Percentiles rank a stretch among this genome's conserved stretches.
These are phyloP conservation scores for Aspergillus egyptiacus DNA, from an alignment of 495 filamentous ascomycete genomes.

Conservation along the genomic window DNA sequence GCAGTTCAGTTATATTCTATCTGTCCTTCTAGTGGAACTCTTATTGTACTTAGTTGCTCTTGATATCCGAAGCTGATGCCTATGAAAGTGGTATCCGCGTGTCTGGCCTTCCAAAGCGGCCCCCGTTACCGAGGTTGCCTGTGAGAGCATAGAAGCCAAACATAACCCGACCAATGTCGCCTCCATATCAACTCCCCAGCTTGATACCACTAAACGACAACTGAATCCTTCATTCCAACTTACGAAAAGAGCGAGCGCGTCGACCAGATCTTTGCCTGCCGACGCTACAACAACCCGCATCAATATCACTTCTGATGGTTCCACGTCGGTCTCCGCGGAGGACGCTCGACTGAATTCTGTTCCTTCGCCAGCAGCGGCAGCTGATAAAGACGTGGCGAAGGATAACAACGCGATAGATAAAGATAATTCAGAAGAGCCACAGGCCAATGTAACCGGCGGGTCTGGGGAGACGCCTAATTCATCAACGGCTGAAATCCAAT, in stretches of 20 bases:
- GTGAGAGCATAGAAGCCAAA: slow-evolving; percentile 63
- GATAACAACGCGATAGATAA: slow-evolving; percentile 11
- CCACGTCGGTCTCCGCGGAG: slow-evolving; percentile 30
- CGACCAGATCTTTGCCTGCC: slow-evolving; percentile 44
- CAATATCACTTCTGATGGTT: slow-evolving; percentile 45
- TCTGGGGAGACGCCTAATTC: slow-evolving; percentile 9
- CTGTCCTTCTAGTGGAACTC: too few relatives aligned
- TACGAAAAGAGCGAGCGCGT: slow-evolving; percentile 34
- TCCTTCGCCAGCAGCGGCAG: slow-evolving; percentile 15
- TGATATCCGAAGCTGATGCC: slow-evolving; percentile 18
- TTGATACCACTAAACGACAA: slow-evolving; percentile 23
- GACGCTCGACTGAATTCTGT: slow-evolving; percentile 21
- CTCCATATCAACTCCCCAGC: slow-evolving; percentile 29
- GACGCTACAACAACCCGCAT: slow-evolving; percentile 44
- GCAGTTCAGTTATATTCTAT: not conserved
- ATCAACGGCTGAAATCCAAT: slow-evolving; percentile 26
- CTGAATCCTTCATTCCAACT: slow-evolving; percentile 38
- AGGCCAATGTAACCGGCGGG: slow-evolving; percentile 10
- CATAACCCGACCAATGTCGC: slow-evolving; percentile 39
- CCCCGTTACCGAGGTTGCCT: slow-evolving; percentile 67
- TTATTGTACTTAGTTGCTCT: too few relatives aligned
- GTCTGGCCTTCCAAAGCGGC: slow-evolving; percentile 68
- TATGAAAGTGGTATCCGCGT: slow-evolving; percentile 46
- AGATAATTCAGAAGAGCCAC: slow-evolving; percentile 20
- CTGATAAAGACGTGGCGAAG: slow-evolving; percentile 21